Evolutionary conservation across 495 filamentous ascomycete genomes (phyloP), one percentile per base, ranked within the genome.

Genomic region (Lophiostoma macrostomum): DNA sequence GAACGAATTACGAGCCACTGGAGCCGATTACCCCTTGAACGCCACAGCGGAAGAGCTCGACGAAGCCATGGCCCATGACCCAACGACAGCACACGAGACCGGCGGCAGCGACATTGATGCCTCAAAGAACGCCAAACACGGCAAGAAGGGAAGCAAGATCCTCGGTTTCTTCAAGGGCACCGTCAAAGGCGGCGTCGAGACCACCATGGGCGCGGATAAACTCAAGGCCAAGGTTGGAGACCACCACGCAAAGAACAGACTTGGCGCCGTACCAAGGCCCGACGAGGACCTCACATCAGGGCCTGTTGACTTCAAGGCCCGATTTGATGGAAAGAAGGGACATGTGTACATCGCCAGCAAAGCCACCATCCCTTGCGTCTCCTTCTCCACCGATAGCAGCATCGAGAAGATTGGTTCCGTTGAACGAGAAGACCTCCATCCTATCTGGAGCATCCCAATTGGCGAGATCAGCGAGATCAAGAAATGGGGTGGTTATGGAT

Each of bases 401-500:
- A 68, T 71, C 30, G 69, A 66, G 37, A 68, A 62, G 29, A 79
- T 78, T 20, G 80, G 79, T 27, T 72, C 76, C 4, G 65, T 71
- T 54, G 68, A 76, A 59, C 59, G 69, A 23, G 76, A 76, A 46
- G 76, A 82, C 52, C 37, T 83, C 30, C 71, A 79, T 52, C 74
- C 80, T 0, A 47, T 73, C 2, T 84, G 76, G 77, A 79, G 72
- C n/a, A 70, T 84, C 4, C 74, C 80, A 0, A 67, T 87, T 4
- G 70, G 72, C 8, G 80, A 86, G 23, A 80, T 87, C 30, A 61
- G 47, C 42, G 87, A 93, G 60, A 55, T 96, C 43, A 84, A 83
- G 69, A 95, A 95, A 73, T 73, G 89, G 1, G 90, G 88, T 8
- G 88, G 90, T 0, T 74, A 91, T 51, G 90, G 90, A 1, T 95